These are phyloP conservation scores for Saraca asoca DNA, from an alignment of 331 rosid genomes.

Conservation along the genomic window DNA sequence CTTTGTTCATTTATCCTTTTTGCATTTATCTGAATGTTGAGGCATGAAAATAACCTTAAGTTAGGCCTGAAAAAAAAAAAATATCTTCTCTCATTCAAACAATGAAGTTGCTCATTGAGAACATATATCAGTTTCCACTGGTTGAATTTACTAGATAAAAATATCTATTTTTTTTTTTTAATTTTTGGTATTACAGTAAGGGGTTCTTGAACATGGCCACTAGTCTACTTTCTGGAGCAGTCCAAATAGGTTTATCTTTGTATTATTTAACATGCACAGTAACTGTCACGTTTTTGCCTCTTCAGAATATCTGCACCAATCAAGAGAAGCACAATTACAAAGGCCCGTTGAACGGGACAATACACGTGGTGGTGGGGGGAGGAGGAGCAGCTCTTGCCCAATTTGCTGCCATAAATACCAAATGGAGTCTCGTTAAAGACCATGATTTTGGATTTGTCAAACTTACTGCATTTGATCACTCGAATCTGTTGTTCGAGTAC, in stretches of 20 bases:
- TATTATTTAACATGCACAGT: conserved; percentile 4
- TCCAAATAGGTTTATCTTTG: no score
- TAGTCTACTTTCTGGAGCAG: no score
- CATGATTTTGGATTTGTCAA: conserved; percentile 72
- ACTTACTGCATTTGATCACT: conserved; percentile 77
- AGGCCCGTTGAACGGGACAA: conserved; percentile 78
- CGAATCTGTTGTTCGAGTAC: conserved; percentile 77
- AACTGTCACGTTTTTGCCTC: conserved; percentile 9
- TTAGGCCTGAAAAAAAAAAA: no score
- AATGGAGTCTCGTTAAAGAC: conserved; percentile 75
- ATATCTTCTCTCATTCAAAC: no score
- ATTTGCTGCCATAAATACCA: conserved; percentile 64
- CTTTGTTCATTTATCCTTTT: background rate
- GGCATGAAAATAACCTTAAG: no score
- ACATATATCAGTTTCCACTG: background rate
- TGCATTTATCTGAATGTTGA: no score
- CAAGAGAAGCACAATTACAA: conserved; percentile 65
- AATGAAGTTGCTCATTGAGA: no score
- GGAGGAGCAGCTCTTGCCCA: conserved; percentile 74
- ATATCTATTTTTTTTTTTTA: no score
- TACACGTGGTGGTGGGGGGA: conserved; percentile 81
- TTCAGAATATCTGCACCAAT: conserved; percentile 76
- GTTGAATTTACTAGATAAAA: background rate
- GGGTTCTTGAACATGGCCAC: no score
- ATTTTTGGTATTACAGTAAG: no score